phyloP scores from a whole-genome alignment of 2,329 filamentous ascomycete genomes.

The Neurospora sp. region DNA sequence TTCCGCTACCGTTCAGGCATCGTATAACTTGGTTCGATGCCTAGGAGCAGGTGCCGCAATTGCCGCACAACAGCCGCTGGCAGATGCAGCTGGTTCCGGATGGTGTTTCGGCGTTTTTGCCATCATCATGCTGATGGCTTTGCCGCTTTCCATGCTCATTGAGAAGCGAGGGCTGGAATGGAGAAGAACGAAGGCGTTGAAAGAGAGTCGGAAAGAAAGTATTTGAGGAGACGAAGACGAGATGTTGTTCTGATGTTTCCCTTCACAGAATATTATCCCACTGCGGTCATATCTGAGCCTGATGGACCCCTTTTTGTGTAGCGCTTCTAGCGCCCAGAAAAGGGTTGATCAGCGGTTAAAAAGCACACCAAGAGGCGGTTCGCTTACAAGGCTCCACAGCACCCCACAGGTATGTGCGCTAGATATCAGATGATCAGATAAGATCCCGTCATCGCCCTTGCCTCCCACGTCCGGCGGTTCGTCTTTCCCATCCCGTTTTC shows the following conservation, averaged over 20 bases:
- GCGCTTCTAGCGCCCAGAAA: background rate
- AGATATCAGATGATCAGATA: constrained; percentile 14
- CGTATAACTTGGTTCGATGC: constrained; percentile 19
- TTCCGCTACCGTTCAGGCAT: constrained; percentile 19
- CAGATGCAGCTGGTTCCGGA: constrained; percentile 11
- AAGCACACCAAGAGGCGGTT: background rate
- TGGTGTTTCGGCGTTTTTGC: constrained; percentile 17
- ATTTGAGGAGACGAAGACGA: background rate
- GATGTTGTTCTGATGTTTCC: background rate
- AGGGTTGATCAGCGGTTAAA: too few species aligned
- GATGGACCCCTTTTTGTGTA: background rate
- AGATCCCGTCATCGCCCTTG: constrained; percentile 4
- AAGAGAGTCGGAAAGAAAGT: background rate
- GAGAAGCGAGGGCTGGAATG: background rate
- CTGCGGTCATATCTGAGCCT: background rate
- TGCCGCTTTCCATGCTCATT: background rate
- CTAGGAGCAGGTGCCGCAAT: constrained; percentile 16
- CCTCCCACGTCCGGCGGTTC: background rate
- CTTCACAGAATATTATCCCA: background rate
- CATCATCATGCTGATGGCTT: constrained; percentile 1
- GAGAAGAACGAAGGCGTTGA: background rate
- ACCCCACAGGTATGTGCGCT: background rate
- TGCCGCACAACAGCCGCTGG: constrained; percentile 16
- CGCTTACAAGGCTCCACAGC: background rate
- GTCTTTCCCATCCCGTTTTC: background rate